These are phyloP conservation scores for Monoraphidium neglectum DNA, from an alignment of 139 green algal species.

Conservation along the genomic window DNA sequence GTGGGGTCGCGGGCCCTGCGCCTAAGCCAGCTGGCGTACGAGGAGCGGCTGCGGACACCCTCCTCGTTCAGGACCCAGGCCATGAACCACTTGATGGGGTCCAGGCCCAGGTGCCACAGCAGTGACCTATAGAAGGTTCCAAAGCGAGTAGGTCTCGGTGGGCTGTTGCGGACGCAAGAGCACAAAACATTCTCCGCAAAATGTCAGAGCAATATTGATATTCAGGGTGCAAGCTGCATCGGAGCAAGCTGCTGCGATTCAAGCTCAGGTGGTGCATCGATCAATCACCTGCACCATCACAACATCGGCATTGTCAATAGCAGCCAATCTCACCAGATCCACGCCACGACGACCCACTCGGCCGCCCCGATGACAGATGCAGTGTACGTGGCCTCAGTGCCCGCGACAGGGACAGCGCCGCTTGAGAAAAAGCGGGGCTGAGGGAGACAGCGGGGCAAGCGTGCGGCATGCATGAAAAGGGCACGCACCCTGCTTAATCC, in stretches of 20 bases:
- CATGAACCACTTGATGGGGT: constrained; percentile 77
- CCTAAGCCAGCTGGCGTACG: constrained; percentile 30
- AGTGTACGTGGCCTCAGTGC: constrained; percentile 63
- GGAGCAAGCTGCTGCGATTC: background rate
- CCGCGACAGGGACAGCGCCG: constrained; percentile 45
- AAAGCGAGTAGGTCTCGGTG: too few species aligned
- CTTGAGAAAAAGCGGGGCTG: constrained; percentile 49
- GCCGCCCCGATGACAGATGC: constrained; percentile 74
- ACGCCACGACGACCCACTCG: constrained; percentile 75
- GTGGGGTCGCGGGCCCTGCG: constrained; percentile 3
- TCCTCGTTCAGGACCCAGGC: constrained; percentile 77
- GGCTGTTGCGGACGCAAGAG: background rate
- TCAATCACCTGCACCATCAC: background rate
- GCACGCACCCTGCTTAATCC: too few species aligned
- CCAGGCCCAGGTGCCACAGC: constrained; percentile 80
- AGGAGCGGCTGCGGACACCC: constrained; percentile 54
- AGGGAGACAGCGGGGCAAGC: background rate
- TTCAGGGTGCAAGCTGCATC: too few species aligned
- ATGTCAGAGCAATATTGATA: background rate
- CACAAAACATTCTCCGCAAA: background rate
- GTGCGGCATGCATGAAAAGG: background rate
- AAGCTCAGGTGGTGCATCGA: background rate
- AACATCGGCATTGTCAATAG: background rate
- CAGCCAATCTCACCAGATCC: constrained; percentile 51
- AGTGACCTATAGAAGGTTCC: too few species aligned